Percentiles rank a stretch among this genome's conserved stretches.
phyloP scores from a whole-genome alignment of 2,329 filamentous ascomycete genomes.

The Eurotiales sp. region DNA sequence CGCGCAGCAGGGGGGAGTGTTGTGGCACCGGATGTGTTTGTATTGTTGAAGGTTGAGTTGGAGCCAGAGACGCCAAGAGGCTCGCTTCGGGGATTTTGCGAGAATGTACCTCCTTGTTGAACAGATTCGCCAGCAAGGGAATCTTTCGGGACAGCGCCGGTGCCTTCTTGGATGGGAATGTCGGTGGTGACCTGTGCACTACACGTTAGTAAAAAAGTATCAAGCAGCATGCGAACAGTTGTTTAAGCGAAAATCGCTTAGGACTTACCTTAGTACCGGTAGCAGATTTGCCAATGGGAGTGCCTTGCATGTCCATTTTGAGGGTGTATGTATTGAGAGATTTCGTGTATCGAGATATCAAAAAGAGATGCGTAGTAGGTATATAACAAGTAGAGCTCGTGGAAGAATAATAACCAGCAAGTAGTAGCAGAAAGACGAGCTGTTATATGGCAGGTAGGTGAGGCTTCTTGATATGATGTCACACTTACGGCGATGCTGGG shows the following conservation, averaged over 20 bases:
- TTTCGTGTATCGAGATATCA: no score
- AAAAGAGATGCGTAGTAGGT: no score
- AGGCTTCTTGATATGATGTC: constrained; percentile 25
- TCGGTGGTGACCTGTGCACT: constrained; percentile 38
- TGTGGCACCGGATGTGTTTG: constrained; percentile 52
- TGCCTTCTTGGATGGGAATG: constrained; percentile 56
- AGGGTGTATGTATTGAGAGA: no score
- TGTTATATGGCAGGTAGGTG: neutral
- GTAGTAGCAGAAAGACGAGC: no score
- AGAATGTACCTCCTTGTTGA: constrained; percentile 56
- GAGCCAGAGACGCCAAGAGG: constrained; percentile 48
- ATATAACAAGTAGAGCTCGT: no score
- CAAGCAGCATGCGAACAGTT: no score
- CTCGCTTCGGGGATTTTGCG: constrained; percentile 54
- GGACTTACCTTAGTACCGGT: constrained; percentile 34
- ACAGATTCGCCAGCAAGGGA: constrained; percentile 75
- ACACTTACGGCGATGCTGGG: constrained; percentile 25
- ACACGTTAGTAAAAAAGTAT: neutral
- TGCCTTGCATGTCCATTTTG: constrained; percentile 40
- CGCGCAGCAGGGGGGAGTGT: constrained; percentile 48
- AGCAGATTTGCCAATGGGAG: constrained; percentile 27
- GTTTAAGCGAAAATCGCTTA: no score
- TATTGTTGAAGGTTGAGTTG: constrained; percentile 56
- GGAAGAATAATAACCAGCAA: no score
- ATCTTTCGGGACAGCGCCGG: constrained; percentile 62